phyloP scores from a whole-genome alignment of 345 rosid genomes.

The Linum lewisii region DNA sequence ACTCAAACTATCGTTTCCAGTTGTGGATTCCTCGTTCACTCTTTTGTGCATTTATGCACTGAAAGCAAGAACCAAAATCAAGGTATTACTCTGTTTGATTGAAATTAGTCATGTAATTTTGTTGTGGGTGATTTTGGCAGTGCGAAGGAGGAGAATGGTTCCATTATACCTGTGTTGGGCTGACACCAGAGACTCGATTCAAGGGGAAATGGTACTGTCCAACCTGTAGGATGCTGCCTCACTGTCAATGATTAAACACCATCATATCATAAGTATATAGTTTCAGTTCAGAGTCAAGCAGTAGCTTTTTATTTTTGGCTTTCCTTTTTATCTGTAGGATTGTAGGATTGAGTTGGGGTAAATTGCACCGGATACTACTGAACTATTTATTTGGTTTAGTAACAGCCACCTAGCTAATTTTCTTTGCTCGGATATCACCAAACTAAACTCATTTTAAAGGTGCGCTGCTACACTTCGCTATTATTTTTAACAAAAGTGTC shows the following conservation, averaged over 20 bases:
- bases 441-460: no score
- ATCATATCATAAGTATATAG: background rate
- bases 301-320: background rate
- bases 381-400: no score
- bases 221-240: conserved; percentile 64
- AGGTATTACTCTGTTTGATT: background rate
- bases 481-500: no score
- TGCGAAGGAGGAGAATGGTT: conserved; percentile 99
- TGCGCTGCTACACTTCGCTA: no score
- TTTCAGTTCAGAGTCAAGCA: background rate
- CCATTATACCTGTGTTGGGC: conserved; percentile 93
- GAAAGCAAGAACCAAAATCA: background rate
- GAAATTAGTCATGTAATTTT: conserved; percentile 2
- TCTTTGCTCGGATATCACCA: no score
- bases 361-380: no score
- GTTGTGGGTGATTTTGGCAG: conserved; percentile 24
- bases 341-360: background rate
- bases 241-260: conserved; percentile 28
- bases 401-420: no score
- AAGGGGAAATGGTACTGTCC: conserved; percentile 99
- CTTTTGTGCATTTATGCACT: no score
- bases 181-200: conserved; percentile 93
- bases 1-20: background rate
- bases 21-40: conserved; percentile 1
- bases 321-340: background rate